Conservation (phyloP, 805 yeast genomes). For the Candida quercuum region DNA sequence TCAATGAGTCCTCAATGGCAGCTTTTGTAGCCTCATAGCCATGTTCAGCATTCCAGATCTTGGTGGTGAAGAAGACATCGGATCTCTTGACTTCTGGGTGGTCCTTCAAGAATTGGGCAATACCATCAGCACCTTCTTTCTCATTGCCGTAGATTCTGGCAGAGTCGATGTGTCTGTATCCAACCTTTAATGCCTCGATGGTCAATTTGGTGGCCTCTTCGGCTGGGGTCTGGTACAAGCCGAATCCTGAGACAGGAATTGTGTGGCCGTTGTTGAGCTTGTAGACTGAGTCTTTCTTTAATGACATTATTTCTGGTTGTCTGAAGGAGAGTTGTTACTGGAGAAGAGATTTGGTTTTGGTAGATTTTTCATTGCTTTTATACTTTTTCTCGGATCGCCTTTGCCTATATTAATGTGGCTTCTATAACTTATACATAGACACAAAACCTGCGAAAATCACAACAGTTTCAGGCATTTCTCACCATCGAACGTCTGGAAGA, state of each 20-base stretch:
- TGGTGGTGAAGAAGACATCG: constrained; percentile 57
- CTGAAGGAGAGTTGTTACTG: no score
- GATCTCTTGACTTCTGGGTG: constrained; percentile 38
- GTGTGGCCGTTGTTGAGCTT: constrained; percentile 49
- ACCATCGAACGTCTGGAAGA: constrained; percentile 48
- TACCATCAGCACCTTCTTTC: constrained; percentile 50
- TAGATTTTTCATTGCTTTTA: no score
- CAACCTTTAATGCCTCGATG: constrained; percentile 49
- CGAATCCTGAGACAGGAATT: constrained; percentile 68
- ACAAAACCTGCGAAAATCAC: not conserved
- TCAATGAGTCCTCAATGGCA: constrained; percentile 52
- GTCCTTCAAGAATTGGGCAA: constrained; percentile 41
- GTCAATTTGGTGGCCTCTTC: constrained; percentile 38
- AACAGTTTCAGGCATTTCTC: not conserved
- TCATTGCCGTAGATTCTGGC: constrained; percentile 65
- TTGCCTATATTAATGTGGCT: not conserved
- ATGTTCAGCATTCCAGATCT: constrained; percentile 60
- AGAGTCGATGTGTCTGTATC: constrained; percentile 67
- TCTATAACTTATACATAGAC: no score
- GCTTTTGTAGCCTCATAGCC: constrained; percentile 50
- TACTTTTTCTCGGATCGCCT: not conserved
- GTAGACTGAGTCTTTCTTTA: constrained; percentile 10
- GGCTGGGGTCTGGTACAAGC: constrained; percentile 51
- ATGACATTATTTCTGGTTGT: no score
- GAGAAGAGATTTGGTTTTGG: no score